Evolutionary conservation across 768 basidiomycete genomes (phyloP).

Genomic region (Lentinula lateritia): DNA sequence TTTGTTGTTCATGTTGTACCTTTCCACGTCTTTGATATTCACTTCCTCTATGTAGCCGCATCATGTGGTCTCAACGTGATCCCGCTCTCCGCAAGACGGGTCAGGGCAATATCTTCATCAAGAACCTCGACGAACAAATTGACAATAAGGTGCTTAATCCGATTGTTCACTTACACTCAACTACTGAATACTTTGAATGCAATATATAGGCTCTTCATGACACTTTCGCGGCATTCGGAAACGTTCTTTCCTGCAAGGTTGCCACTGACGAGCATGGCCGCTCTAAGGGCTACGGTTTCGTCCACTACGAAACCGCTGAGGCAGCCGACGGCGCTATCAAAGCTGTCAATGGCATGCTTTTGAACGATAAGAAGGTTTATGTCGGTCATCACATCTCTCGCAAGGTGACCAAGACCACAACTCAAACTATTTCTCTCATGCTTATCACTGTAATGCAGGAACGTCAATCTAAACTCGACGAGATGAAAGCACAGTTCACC

Average conservation of each 20-base stretch:
- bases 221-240: slow-evolving; percentile 98
- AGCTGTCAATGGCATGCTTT: slow-evolving; percentile 96
- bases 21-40: slow-evolving; percentile 1
- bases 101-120: slow-evolving; percentile 99
- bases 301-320: slow-evolving; percentile 98
- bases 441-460: slow-evolving; percentile 43
- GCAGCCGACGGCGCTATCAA: slow-evolving; percentile 96
- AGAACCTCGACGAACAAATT: slow-evolving; percentile 94
- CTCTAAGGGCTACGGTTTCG: slow-evolving; percentile 97
- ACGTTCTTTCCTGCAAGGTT: slow-evolving; percentile 98
- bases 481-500: slow-evolving; percentile 96
- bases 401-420: slow-evolving; percentile 51
- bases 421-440: not conserved
- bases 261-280: slow-evolving; percentile 93
- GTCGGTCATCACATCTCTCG: slow-evolving; percentile 97
- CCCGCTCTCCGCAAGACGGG: slow-evolving; percentile 98
- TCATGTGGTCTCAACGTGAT: slow-evolving; percentile 99
- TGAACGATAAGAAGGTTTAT: slow-evolving; percentile 99
- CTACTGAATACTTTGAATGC: not conserved
- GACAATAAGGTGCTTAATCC: slow-evolving; percentile 78
- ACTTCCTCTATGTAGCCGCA: slow-evolving; percentile 57
- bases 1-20: slow-evolving; percentile 25
- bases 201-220: slow-evolving; percentile 85
- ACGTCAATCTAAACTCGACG: slow-evolving; percentile 96
- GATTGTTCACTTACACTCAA: not conserved